A percentile compares a stretch with the other conserved stretches of the same genome.
These are phyloP conservation scores for Spergularia bocconei DNA, from an alignment of 148 eudicot species.

Conservation along the genomic window DNA sequence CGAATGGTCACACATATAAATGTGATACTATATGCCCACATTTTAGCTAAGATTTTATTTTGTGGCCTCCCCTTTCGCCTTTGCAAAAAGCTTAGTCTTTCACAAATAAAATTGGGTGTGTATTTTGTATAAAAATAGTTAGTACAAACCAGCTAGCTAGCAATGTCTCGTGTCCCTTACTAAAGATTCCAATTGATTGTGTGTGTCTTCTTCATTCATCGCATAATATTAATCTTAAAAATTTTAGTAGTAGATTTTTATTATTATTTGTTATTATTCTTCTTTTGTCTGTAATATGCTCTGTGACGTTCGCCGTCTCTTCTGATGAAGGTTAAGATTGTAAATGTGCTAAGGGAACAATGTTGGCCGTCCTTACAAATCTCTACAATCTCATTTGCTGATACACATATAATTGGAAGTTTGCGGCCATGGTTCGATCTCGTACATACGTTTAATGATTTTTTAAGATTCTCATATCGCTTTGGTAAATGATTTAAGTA, in stretches of 20 bases:
- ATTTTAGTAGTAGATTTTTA: too few relatives aligned
- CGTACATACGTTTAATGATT: too few relatives aligned
- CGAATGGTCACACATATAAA: conserved; percentile 15
- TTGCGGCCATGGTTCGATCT: too few relatives aligned
- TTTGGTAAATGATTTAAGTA: too few relatives aligned
- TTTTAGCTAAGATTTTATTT: not conserved
- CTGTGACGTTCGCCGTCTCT: not conserved
- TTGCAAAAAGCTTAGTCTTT: conserved; percentile 17
- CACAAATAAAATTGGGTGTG: not conserved
- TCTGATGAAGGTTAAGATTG: not conserved
- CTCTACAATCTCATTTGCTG: too few relatives aligned
- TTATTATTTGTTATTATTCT: not conserved
- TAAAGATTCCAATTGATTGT: too few relatives aligned
- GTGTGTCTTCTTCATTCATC: too few relatives aligned
- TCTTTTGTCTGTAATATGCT: conserved; percentile 17
- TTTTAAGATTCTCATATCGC: too few relatives aligned
- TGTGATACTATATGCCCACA: conserved; percentile 1
- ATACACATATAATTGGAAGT: too few relatives aligned
- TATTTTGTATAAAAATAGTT: not conserved
- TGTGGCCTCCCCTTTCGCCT: conserved; percentile 11
- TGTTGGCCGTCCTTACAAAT: not conserved
- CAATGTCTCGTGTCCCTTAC: not conserved
- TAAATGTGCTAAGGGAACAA: conserved; percentile 2
- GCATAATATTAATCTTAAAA: too few relatives aligned
- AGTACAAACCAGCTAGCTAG: conserved; percentile 13